These are phyloP conservation scores for Oryza rufipogon DNA, from an alignment of 176 grass and related monocot species.

Conservation along the genomic window DNA sequence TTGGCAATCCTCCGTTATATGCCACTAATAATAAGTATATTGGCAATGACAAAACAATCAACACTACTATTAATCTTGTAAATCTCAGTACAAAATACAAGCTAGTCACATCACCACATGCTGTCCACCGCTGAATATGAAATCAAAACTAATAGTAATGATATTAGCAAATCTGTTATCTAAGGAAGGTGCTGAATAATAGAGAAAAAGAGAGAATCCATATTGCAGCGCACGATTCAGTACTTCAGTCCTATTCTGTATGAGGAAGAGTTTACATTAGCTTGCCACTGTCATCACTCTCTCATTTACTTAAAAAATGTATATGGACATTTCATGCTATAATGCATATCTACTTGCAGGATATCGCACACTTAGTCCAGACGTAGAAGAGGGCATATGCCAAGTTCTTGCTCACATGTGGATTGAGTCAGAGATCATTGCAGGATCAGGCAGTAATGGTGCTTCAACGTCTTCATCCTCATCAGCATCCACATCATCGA, in stretches of 20 bases:
- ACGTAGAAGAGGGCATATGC: constrained; percentile 85
- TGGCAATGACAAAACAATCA: neutral
- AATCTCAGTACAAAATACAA: neutral
- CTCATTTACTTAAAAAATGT: neutral
- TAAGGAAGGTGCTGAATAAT: neutral
- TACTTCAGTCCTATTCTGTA: constrained; percentile 6
- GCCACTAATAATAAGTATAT: neutral
- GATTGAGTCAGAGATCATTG: constrained; percentile 76
- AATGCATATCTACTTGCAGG: constrained; percentile 47
- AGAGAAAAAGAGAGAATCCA: neutral
- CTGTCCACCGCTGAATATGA: neutral
- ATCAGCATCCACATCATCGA: constrained; percentile 49
- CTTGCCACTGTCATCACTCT: neutral
- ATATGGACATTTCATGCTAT: constrained; percentile 21
- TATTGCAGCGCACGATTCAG: neutral
- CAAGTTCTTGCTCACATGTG: constrained; percentile 90
- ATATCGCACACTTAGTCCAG: constrained; percentile 63
- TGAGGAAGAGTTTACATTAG: constrained; percentile 10
- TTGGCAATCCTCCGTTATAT: neutral
- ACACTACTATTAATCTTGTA: neutral
- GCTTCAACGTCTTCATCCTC: constrained; percentile 63
- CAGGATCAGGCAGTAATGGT: constrained; percentile 43
- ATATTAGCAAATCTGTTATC: neutral
- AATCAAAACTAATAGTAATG: neutral
- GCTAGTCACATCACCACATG: neutral